These are phyloP conservation scores for Fraxinus velutina DNA, from an alignment of 305 asterid species.

Conservation along the genomic window DNA sequence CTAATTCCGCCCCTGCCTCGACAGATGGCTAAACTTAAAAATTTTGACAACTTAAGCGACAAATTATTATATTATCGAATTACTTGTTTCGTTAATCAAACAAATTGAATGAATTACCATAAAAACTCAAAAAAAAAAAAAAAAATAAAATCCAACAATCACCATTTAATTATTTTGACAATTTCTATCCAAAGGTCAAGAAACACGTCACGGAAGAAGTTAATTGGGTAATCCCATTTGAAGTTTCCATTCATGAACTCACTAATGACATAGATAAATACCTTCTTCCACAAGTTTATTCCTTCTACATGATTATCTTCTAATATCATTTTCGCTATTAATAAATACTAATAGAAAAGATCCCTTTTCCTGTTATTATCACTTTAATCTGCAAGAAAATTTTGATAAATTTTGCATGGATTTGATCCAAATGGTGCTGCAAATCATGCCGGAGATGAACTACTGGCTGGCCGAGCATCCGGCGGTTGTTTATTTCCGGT, in stretches of 20 bases:
- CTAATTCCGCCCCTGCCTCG: no score
- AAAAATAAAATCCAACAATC: neutral
- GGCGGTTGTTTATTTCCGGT: conserved; percentile 49
- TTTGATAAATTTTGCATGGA: neutral
- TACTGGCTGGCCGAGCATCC: conserved; percentile 62
- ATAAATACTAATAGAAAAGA: neutral
- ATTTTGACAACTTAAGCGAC: no score
- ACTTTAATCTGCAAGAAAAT: neutral
- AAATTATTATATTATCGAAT: no score
- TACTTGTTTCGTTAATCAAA: no score
- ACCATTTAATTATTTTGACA: neutral
- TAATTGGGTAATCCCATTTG: neutral
- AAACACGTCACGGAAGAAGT: neutral
- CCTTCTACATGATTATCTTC: neutral
- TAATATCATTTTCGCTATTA: neutral
- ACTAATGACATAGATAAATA: neutral
- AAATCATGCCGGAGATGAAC: conserved; percentile 24
- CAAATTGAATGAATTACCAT: no score
- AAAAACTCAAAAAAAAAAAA: no score
- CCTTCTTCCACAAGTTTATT: neutral
- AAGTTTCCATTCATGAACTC: neutral
- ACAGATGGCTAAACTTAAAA: no score
- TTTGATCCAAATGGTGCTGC: neutral
- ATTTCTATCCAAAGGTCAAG: neutral
- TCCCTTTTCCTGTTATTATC: neutral